A percentile compares a stretch with the other conserved stretches of the same genome.
Evolutionary conservation across 2,329 filamentous ascomycete species (phyloP).

Genomic region (Colletotrichum lentis): DNA sequence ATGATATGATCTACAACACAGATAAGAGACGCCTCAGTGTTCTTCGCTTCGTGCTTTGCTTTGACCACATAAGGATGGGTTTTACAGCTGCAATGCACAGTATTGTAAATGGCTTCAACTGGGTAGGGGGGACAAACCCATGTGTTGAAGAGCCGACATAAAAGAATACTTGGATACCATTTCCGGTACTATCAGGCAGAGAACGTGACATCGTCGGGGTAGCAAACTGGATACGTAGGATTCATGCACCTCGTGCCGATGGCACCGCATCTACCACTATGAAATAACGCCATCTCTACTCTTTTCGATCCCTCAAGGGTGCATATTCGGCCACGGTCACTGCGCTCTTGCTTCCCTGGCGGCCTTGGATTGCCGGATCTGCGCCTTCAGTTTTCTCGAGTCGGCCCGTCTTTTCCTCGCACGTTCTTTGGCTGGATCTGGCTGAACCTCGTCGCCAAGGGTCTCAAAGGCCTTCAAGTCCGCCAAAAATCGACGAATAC

Average conservation of each 20-base stretch:
- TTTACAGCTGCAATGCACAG: neutral
- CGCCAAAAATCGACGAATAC: conserved; percentile 63
- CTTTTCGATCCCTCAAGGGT: neutral
- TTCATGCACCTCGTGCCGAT: neutral
- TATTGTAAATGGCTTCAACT: neutral
- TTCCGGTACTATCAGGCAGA: too few species aligned
- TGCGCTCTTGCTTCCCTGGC: conserved; percentile 17
- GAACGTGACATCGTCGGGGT: too few species aligned
- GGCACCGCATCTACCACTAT: neutral
- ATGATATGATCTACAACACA: conserved; percentile 16
- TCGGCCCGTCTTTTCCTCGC: conserved; percentile 45
- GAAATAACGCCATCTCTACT: neutral
- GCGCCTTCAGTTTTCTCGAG: conserved; percentile 49
- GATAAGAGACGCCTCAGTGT: neutral
- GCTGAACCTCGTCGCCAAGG: conserved; percentile 48
- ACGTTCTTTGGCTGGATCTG: conserved; percentile 42
- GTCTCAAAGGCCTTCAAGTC: conserved; percentile 62
- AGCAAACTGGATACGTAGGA: neutral
- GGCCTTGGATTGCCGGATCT: conserved; percentile 46
- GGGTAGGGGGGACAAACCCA: neutral
- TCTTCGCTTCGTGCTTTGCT: neutral
- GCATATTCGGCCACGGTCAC: neutral
- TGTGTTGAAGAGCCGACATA: too few species aligned
- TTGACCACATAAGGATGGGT: neutral
- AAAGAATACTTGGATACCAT: neutral